Evolutionary conservation across 257 asterid species (phyloP).

Genomic region (Solanum habrochaites): DNA sequence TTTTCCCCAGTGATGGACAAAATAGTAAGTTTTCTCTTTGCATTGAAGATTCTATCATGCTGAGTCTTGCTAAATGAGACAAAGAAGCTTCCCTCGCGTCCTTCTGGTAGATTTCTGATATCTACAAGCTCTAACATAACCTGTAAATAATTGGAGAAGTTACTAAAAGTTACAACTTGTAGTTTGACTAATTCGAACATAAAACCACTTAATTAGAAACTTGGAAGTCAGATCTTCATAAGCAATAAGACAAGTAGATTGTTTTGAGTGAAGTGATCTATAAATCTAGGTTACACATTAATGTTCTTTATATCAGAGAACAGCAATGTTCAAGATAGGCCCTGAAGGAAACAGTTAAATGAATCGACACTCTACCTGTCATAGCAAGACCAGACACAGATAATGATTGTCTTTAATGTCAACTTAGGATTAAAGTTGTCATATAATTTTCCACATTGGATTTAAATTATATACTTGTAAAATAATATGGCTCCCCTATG

Average conservation of each 20-base stretch:
- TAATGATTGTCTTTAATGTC: background rate
- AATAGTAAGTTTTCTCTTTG: slow-evolving; percentile 60
- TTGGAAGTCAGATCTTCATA: background rate
- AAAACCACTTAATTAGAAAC: background rate
- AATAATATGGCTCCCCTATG: background rate
- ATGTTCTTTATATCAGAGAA: background rate
- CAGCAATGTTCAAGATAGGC: background rate
- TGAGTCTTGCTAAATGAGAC: slow-evolving; percentile 65
- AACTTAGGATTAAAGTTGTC: background rate
- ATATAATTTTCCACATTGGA: background rate
- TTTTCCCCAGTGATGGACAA: slow-evolving; percentile 71
- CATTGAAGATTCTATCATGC: slow-evolving; percentile 70
- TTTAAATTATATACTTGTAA: background rate
- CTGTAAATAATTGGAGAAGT: slow-evolving; percentile 20
- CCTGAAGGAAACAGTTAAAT: background rate
- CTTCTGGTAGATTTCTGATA: slow-evolving; percentile 61
- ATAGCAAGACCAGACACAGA: background rate
- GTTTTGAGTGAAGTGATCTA: background rate
- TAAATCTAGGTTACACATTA: background rate
- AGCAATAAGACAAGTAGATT: background rate
- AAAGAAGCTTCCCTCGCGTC: slow-evolving; percentile 42
- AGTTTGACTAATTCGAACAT: background rate
- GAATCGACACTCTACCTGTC: background rate
- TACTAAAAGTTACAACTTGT: background rate
- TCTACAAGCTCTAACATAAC: slow-evolving; percentile 86